Evolutionary conservation across 371 early-diverging fungal species (phyloP).

Genomic region (Zopfochytrium polystomum): DNA sequence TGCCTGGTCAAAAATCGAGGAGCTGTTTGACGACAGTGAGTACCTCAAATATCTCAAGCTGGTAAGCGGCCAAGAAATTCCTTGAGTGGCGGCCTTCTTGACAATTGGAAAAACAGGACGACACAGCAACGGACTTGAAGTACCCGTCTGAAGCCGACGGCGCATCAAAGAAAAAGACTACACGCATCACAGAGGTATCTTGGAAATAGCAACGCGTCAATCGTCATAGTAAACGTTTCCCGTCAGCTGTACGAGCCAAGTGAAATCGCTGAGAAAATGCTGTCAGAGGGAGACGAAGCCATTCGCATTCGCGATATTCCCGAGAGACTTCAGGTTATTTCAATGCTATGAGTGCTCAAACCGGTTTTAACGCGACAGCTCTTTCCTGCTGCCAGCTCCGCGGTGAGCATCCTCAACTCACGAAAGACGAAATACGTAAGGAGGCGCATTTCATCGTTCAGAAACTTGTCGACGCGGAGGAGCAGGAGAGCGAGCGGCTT

Average conservation of each 20-base stretch:
- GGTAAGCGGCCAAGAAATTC: background rate
- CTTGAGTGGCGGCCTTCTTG: too few species aligned
- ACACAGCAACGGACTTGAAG: constrained; percentile 8
- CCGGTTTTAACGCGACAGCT: background rate
- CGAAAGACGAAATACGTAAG: constrained; percentile 18
- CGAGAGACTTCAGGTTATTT: constrained; percentile 77
- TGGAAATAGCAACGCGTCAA: too few species aligned
- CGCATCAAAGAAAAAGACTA: constrained; percentile 22
- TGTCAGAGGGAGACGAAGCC: constrained; percentile 88
- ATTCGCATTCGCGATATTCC: constrained; percentile 87
- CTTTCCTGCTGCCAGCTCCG: constrained; percentile 19
- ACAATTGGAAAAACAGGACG: too few species aligned
- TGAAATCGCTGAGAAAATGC: constrained; percentile 81
- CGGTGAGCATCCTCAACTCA: constrained; percentile 18
- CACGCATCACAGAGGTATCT: constrained; percentile 28
- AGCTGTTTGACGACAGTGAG: constrained; percentile 87
- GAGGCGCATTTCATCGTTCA: constrained; percentile 12
- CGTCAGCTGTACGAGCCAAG: constrained; percentile 86
- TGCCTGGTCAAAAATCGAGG: constrained; percentile 76
- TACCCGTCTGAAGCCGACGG: constrained; percentile 19
- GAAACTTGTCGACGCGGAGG: background rate
- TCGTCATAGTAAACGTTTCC: too few species aligned
- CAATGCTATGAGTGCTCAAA: constrained; percentile 41
- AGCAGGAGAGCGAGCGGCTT: background rate
- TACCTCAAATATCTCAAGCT: constrained; percentile 43